Conservation (phyloP, 192 early-diverging fungal genomes). For the Backusella westeae region DNA sequence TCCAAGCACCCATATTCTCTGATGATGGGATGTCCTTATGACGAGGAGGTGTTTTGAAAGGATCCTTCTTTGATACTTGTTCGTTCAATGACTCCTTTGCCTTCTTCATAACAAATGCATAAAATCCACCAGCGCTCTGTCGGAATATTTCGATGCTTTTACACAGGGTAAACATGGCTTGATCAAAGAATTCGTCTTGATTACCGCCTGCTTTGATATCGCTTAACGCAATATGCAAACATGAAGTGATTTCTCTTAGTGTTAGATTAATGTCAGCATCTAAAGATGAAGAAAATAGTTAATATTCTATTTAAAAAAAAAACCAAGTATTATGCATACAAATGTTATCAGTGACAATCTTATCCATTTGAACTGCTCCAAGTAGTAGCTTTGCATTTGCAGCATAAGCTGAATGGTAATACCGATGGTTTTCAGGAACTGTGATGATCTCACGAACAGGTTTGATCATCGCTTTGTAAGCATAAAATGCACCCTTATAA, state of each 20-base stretch:
- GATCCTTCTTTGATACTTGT: constrained; percentile 10
- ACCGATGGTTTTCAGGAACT: not conserved
- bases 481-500: constrained; percentile 21
- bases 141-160: constrained; percentile 23
- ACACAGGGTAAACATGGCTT: constrained; percentile 13
- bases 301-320: not conserved
- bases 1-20: constrained; percentile 19
- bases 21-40: not conserved
- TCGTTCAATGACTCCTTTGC: constrained; percentile 8
- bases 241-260: constrained; percentile 16
- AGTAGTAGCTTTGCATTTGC: constrained; percentile 21
- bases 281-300: not conserved
- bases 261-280: constrained; percentile 22
- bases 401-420: constrained; percentile 21
- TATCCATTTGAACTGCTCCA: constrained; percentile 20
- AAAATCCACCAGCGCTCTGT: constrained; percentile 2
- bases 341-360: constrained; percentile 11
- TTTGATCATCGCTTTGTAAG: constrained; percentile 23
- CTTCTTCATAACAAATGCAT: constrained; percentile 11
- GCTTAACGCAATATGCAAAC: not conserved
- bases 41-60: constrained; percentile 21
- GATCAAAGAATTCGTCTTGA: constrained; percentile 17
- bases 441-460: constrained; percentile 12
- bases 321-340: constrained; percentile 15
- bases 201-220: not conserved